phyloP scores from a whole-genome alignment of 306 rosid genomes.

The Glycyrrhiza uralensis region DNA sequence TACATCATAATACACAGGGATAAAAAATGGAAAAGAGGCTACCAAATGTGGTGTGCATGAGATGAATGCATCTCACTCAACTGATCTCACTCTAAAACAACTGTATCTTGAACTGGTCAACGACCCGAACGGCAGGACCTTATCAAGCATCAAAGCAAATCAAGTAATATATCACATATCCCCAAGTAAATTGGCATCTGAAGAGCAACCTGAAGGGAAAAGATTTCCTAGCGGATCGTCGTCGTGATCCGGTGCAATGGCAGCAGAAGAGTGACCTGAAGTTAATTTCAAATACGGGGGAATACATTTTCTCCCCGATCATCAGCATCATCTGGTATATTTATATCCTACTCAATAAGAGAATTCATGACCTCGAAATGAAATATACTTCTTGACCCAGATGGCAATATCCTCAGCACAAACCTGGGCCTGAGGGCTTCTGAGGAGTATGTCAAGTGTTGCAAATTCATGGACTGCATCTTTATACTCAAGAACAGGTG shows the following conservation, averaged over 20 bases:
- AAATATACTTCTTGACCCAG: constrained; percentile 92
- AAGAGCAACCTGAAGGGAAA: constrained; percentile 5
- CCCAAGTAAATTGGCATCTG: constrained; percentile 10
- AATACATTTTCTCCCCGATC: not conserved
- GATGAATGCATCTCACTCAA: constrained; percentile 44
- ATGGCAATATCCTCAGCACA: constrained; percentile 96
- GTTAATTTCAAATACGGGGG: constrained; percentile 21
- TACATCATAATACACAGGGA: constrained; percentile 48
- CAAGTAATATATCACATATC: constrained; percentile 9
- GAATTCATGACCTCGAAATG: constrained; percentile 91
- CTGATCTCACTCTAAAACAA: constrained; percentile 47
- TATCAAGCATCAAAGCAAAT: constrained; percentile 26
- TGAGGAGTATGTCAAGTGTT: constrained; percentile 86
- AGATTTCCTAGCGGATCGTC: constrained; percentile 13
- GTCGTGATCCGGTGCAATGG: not conserved
- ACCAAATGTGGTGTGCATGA: constrained; percentile 29
- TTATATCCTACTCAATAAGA: constrained; percentile 60
- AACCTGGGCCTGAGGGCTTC: constrained; percentile 85
- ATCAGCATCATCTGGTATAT: constrained; percentile 4
- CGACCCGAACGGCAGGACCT: constrained; percentile 13
- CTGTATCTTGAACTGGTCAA: constrained; percentile 40
- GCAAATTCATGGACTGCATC: constrained; percentile 96
- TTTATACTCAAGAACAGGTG: constrained; percentile 89
- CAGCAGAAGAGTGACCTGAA: constrained; percentile 1
- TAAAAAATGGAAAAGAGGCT: constrained; percentile 33